Conservation (phyloP, 1,284 basidiomycete genomes). For the Jaminaea rosea region DNA sequence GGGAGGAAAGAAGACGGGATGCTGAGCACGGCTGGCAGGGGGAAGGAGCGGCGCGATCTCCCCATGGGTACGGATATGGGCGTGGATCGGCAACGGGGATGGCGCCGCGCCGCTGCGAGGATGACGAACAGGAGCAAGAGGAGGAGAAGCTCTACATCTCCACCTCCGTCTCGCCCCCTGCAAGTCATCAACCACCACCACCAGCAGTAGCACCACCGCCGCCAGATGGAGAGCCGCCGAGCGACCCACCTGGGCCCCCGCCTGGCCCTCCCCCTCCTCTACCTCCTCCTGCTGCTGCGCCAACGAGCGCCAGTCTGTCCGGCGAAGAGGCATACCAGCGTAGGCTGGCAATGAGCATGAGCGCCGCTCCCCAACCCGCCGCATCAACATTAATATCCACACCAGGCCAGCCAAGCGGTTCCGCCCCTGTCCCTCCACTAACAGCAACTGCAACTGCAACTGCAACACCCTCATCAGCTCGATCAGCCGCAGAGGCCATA, state of each 20-base stretch:
- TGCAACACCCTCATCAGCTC: background rate
- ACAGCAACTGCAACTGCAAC: background rate
- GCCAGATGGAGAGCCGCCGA: constrained; percentile 10
- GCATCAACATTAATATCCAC: background rate
- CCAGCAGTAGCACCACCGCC: constrained; percentile 1
- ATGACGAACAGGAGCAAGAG: constrained; percentile 2
- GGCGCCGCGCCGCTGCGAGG: background rate
- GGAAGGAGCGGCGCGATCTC: background rate
- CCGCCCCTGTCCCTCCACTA: background rate
- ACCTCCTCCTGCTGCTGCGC: background rate
- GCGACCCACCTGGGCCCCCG: background rate
- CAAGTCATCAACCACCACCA: background rate
- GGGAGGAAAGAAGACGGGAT: constrained; percentile 8
- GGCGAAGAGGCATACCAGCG: constrained; percentile 12
- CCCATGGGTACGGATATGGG: constrained; percentile 1
- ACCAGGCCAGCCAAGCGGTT: background rate
- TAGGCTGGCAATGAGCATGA: constrained; percentile 7
- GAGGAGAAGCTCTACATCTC: constrained; percentile 12
- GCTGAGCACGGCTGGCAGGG: constrained; percentile 3
- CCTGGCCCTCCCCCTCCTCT: background rate
- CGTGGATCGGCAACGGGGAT: background rate
- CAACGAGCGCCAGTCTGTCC: background rate
- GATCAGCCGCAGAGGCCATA: constrained; percentile 27
- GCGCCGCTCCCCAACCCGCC: background rate
- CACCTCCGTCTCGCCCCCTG: background rate